These are phyloP conservation scores for Nakazawaea ishiwadae DNA, from an alignment of 805 yeast genomes.

Conservation along the genomic window DNA sequence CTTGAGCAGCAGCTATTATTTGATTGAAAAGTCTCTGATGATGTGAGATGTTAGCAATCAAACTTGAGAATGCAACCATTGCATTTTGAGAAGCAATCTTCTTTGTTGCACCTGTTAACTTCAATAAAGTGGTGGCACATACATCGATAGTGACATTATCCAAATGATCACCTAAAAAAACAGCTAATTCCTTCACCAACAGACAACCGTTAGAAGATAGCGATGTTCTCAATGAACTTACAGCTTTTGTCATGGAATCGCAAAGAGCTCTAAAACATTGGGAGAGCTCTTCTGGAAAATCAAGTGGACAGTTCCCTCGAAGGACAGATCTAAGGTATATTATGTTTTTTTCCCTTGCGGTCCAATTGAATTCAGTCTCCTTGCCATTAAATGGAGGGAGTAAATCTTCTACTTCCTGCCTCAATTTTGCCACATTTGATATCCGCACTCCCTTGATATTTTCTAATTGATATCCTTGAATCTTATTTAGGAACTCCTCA, in stretches of 20 bases:
- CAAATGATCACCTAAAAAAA: conserved; percentile 31
- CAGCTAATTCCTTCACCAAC: conserved; percentile 62
- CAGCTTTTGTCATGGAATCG: conserved; percentile 63
- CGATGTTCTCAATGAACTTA: conserved; percentile 78
- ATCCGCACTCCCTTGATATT: conserved; percentile 28
- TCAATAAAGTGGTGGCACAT: conserved; percentile 42
- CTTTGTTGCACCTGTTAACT: conserved; percentile 56
- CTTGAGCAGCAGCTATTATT: conserved; percentile 49
- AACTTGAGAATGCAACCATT: conserved; percentile 47
- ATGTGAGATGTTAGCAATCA: conserved; percentile 53
- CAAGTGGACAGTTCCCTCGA: conserved; percentile 47
- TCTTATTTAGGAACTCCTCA: conserved; percentile 16
- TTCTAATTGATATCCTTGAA: conserved; percentile 36
- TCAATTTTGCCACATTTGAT: conserved; percentile 23
- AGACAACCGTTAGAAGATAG: conserved; percentile 73
- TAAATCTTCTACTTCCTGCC: conserved; percentile 25
- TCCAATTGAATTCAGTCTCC: conserved; percentile 92
- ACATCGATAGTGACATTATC: conserved; percentile 46
- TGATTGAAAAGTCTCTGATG: conserved; percentile 46
- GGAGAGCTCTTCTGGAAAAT: conserved; percentile 28
- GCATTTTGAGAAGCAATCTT: conserved; percentile 58
- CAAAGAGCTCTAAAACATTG: conserved; percentile 34
- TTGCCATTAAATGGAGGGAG: conserved; percentile 49
- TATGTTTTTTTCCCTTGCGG: conserved; percentile 58
- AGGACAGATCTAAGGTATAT: conserved; percentile 52